Evolutionary conservation across 2,329 filamentous ascomycete genomes (phyloP).

Genomic region (Apiospora rasikravindrae): DNA sequence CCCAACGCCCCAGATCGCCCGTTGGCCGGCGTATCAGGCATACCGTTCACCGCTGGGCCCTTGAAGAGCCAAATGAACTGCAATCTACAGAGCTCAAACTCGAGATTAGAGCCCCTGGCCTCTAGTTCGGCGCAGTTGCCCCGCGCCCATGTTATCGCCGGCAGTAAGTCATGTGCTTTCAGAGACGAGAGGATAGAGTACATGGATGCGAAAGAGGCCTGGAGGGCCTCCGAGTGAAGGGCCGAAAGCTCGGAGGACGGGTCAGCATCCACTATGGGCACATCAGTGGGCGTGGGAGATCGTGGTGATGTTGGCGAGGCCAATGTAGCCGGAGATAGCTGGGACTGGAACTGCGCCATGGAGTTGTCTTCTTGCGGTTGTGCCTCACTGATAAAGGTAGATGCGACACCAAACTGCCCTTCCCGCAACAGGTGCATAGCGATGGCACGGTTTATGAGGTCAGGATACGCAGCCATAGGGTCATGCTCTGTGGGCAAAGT

Average conservation of each 20-base stretch:
- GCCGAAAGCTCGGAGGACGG: constrained; percentile 57
- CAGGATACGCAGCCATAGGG: constrained; percentile 74
- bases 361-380: constrained; percentile 37
- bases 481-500: constrained; percentile 81
- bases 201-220: constrained; percentile 85
- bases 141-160: constrained; percentile 87
- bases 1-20: constrained; percentile 69
- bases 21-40: constrained; percentile 55
- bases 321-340: constrained; percentile 34
- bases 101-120: constrained; percentile 84
- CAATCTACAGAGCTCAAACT: constrained; percentile 90
- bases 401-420: constrained; percentile 88
- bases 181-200: constrained; percentile 85
- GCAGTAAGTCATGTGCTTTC: constrained; percentile 73
- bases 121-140: constrained; percentile 74
- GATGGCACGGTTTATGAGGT: constrained; percentile 88
- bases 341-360: constrained; percentile 24
- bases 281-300: constrained; percentile 30
- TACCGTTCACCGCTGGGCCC: constrained; percentile 59
- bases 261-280: constrained; percentile 37
- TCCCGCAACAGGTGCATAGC: constrained; percentile 96
- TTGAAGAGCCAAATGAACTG: constrained; percentile 91
- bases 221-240: constrained; percentile 70
- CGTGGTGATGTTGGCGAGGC: constrained; percentile 28
- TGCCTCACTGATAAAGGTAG: constrained; percentile 80